Evolutionary conservation across 306 rosid species (phyloP), one percentile per base, ranked within the genome.

Genomic region (Malus sylvestris): DNA sequence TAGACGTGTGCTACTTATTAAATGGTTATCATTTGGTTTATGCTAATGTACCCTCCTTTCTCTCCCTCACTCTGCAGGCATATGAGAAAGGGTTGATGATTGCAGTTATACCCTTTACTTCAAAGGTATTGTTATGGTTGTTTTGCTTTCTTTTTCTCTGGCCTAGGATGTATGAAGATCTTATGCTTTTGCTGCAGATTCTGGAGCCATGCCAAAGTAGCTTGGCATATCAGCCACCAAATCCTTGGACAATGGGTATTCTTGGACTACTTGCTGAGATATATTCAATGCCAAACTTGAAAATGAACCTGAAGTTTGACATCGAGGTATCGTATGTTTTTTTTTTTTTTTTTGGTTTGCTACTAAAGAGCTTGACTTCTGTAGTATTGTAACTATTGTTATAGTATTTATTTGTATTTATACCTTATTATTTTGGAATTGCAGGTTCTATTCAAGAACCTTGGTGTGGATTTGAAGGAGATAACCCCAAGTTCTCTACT

Each of bases 241-340:
- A 96, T 81, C 99, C 99, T 67, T 96, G 99, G 99, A 93, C 99
- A 62, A 91, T 96, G 99, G 98, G 99, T 80, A 96, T 96, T 87
- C 91, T 96, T 85, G 99, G 97, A 85, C 87, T 96, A 76, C 98
- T 96, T 73, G 93, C 88, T 76, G 99, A 96, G 88, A 93, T 96
- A 72, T 96, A 91, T 89, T 96, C 97, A 80, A 93, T 96, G 99
- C 98, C 96, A 66, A 96, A 96, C 88, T 89, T 96, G 84, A 96
- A 96, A 82, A 93, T 96, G 99, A 96, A 96, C 82, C 96, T 96
- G 68, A 96, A 96, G 92, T 96, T 96, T 88, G 99, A 93, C 83
- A 96, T 96, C 27, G 99, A 96, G 96, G 99, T 92, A 84, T 22
- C 20, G 15, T 62, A 51, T 27, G 20, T 22, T 38, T 63, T 2